Conservation (phyloP, 768 basidiomycete genomes). For the Cystofilobasidium ferigula region DNA sequence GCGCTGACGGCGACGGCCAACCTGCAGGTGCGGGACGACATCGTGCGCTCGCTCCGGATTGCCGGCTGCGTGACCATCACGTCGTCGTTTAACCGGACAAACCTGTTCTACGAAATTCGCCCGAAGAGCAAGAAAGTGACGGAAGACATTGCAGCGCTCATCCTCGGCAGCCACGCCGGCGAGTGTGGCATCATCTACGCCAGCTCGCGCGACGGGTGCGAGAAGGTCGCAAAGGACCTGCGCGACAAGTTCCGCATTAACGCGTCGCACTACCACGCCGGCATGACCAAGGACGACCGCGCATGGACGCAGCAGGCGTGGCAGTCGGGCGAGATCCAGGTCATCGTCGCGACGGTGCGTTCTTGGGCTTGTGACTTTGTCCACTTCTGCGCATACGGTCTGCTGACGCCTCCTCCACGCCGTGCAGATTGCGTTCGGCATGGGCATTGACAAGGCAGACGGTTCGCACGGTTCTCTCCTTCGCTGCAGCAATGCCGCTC, state of each 20-base stretch:
- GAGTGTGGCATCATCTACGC: constrained; percentile 76
- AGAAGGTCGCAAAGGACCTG: constrained; percentile 63
- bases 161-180: constrained; percentile 49
- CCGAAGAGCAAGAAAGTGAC: constrained; percentile 47
- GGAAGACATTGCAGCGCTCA: constrained; percentile 55
- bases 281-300: constrained; percentile 55
- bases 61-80: constrained; percentile 50
- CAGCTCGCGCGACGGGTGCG: constrained; percentile 58
- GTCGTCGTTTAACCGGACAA: constrained; percentile 89
- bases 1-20: constrained; percentile 94
- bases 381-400: not conserved
- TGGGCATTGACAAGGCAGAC: constrained; percentile 76
- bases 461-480: constrained; percentile 19
- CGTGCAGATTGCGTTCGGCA: constrained; percentile 79
- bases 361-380: not conserved
- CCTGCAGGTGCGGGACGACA: constrained; percentile 61
- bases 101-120: constrained; percentile 63
- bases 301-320: constrained; percentile 56
- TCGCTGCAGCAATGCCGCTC: not conserved
- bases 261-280: constrained; percentile 78
- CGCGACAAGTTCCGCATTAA: constrained; percentile 46
- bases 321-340: constrained; percentile 57
- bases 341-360: constrained; percentile 86
- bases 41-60: constrained; percentile 59
- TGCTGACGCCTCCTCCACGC: not conserved